A percentile compares a stretch with the other conserved stretches of the same genome.
Evolutionary conservation across 1,139 yeast species (phyloP).

Genomic region (Yamadazyma atmosphaerica): DNA sequence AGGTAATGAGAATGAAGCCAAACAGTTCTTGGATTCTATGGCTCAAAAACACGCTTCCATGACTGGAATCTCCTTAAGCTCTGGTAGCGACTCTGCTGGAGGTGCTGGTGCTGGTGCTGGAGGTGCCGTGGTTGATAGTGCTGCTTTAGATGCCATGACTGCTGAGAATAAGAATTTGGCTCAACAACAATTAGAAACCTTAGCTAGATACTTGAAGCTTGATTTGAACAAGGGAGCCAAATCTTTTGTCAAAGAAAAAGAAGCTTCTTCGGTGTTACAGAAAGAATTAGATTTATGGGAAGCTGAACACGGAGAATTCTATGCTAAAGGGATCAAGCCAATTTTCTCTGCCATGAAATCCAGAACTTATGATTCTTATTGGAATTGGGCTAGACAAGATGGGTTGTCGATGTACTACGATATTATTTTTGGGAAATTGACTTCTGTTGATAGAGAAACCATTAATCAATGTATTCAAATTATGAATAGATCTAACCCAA

Average conservation of each 20-base stretch:
- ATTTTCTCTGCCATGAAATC: slow-evolving; percentile 91
- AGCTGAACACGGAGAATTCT: slow-evolving; percentile 93
- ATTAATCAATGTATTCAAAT: slow-evolving; percentile 95
- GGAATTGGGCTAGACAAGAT: slow-evolving; percentile 99
- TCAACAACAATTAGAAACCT: slow-evolving; percentile 90
- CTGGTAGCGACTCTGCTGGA: slow-evolving; percentile 57
- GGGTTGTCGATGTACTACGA: slow-evolving; percentile 91
- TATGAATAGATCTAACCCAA: slow-evolving; percentile 96
- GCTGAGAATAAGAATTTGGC: slow-evolving; percentile 89
- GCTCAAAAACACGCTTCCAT: slow-evolving; percentile 84
- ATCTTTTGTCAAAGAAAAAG: slow-evolving; percentile 82
- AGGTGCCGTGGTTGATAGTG: slow-evolving; percentile 91
- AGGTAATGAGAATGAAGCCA: slow-evolving; percentile 84
- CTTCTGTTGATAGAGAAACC: slow-evolving; percentile 91
- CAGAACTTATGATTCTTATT: slow-evolving; percentile 93
- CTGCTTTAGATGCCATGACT: slow-evolving; percentile 92
- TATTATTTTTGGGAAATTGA: slow-evolving; percentile 89
- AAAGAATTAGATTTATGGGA: slow-evolving; percentile 90
- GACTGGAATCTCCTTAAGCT: slow-evolving; percentile 74
- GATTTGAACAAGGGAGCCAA: slow-evolving; percentile 92
- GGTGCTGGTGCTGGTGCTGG: slow-evolving; percentile 59
- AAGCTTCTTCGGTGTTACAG: slow-evolving; percentile 80
- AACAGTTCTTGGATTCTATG: slow-evolving; percentile 76
- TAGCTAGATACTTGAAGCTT: slow-evolving; percentile 91
- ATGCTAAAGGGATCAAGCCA: slow-evolving; percentile 89